These are phyloP conservation scores for Parachlorella kessleri DNA, from an alignment of 139 green algal species.

Conservation along the genomic window DNA sequence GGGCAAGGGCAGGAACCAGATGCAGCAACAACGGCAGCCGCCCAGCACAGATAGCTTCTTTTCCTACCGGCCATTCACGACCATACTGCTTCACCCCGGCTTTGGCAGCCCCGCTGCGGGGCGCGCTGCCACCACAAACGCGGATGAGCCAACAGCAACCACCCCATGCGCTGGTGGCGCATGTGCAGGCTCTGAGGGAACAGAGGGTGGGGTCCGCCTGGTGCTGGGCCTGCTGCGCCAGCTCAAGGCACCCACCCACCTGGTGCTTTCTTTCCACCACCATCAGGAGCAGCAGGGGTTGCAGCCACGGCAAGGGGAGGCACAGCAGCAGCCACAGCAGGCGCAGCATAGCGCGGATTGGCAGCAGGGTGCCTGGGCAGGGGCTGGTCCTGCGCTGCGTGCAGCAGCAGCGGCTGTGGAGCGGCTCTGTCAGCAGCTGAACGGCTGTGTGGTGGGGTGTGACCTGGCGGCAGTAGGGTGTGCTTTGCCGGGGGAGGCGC, in stretches of 20 bases:
- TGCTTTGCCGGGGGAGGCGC: background rate
- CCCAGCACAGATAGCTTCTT: background rate
- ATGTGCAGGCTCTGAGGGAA: no score
- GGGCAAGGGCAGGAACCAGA: no score
- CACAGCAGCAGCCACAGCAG: background rate
- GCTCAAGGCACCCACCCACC: background rate
- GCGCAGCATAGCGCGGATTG: background rate
- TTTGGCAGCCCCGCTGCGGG: no score
- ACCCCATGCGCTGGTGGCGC: no score
- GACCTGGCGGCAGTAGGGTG: background rate
- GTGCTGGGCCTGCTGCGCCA: background rate
- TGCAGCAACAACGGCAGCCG: no score
- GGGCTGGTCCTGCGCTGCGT: no score
- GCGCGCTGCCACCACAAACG: no score
- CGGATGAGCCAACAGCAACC: no score
- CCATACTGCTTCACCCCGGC: no score
- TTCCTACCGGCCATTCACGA: background rate
- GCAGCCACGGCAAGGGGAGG: background rate
- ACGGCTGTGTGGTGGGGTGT: background rate
- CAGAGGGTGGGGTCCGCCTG: no score
- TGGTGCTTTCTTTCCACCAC: background rate
- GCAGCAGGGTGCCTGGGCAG: no score
- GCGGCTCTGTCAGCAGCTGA: background rate
- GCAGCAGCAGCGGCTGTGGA: background rate
- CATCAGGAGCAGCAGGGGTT: background rate